Percentiles rank a stretch among this genome's conserved stretches.
These are phyloP conservation scores for Zymoseptoria tritici DNA, from an alignment of 2,329 filamentous ascomycete species.

Conservation along the genomic window DNA sequence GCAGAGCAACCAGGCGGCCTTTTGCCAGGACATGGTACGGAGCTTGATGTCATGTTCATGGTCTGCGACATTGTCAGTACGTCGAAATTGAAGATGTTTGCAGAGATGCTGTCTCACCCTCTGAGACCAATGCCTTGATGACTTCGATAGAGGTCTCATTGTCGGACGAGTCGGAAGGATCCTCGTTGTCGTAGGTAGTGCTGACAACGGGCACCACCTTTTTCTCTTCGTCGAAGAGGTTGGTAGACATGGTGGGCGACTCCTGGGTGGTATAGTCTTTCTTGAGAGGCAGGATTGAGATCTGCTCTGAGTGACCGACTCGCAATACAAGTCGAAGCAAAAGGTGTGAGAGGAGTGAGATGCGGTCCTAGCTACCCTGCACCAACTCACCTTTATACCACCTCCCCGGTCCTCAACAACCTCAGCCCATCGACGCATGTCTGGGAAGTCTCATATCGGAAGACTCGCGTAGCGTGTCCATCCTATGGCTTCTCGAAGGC, in stretches of 20 bases:
- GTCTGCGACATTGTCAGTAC: conserved; percentile 24
- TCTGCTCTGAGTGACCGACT: neutral
- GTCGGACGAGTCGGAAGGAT: neutral
- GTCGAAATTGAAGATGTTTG: neutral
- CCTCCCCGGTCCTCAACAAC: neutral
- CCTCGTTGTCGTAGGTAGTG: neutral
- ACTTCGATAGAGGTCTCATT: neutral
- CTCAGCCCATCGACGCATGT: neutral
- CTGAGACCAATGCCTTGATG: neutral
- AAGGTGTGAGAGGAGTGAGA: neutral
- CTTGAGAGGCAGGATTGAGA: neutral
- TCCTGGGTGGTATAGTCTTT: neutral
- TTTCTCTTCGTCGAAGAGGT: conserved; percentile 7
- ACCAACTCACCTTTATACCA: neutral
- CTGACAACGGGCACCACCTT: neutral
- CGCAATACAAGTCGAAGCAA: neutral
- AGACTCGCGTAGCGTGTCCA: neutral
- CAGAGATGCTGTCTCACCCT: neutral
- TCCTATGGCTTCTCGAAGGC: neutral
- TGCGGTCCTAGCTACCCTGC: neutral
- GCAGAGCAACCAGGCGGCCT: conserved; percentile 42
- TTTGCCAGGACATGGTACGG: conserved; percentile 48
- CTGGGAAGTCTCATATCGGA: neutral
- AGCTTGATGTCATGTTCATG: conserved; percentile 46
- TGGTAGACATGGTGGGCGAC: conserved; percentile 1